These are phyloP conservation scores for Aphanomyces cochlioides DNA, from an alignment of 352 stramenopile genomes.

Conservation along the genomic window DNA sequence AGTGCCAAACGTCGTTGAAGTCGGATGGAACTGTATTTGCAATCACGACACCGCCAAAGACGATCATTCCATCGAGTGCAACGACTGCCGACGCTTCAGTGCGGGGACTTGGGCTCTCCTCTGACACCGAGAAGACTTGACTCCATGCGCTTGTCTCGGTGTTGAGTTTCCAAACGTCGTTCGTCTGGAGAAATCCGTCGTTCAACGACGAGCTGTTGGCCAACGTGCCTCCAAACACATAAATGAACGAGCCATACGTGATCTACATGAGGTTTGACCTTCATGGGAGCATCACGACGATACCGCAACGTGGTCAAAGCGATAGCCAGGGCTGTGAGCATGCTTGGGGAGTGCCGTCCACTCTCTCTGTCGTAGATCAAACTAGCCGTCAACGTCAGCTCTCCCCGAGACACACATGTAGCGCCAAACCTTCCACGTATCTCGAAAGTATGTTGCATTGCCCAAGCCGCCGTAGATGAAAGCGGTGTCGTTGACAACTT, in stretches of 20 bases:
- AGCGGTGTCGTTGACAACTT: slow-evolving; percentile 21
- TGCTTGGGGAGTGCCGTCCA: not conserved
- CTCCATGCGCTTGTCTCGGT: not conserved
- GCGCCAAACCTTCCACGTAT: slow-evolving; percentile 15
- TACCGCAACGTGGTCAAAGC: slow-evolving; percentile 28
- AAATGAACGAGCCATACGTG: not conserved
- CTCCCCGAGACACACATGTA: not conserved
- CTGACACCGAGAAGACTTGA: no score
- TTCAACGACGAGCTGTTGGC: not conserved
- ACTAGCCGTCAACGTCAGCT: slow-evolving; percentile 3
- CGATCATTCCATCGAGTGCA: slow-evolving; percentile 15
- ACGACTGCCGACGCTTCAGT: slow-evolving; percentile 14
- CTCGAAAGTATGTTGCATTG: not conserved
- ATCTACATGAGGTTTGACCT: not conserved
- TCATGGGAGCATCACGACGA: not conserved
- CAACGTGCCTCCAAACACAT: slow-evolving; percentile 25
- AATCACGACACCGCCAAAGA: slow-evolving; percentile 19
- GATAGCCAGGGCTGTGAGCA: slow-evolving; percentile 2
- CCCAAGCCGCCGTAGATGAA: slow-evolving; percentile 21
- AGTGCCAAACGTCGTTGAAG: slow-evolving; percentile 20
- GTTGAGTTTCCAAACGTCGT: slow-evolving; percentile 27
- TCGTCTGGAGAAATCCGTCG: slow-evolving; percentile 5
- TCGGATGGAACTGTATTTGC: not conserved
- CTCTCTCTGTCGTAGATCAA: slow-evolving; percentile 3
- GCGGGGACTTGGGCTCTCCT: not conserved